These are phyloP conservation scores for Warburgia ugandensis DNA, from an alignment of 164 flowering plant species.

Conservation along the genomic window DNA sequence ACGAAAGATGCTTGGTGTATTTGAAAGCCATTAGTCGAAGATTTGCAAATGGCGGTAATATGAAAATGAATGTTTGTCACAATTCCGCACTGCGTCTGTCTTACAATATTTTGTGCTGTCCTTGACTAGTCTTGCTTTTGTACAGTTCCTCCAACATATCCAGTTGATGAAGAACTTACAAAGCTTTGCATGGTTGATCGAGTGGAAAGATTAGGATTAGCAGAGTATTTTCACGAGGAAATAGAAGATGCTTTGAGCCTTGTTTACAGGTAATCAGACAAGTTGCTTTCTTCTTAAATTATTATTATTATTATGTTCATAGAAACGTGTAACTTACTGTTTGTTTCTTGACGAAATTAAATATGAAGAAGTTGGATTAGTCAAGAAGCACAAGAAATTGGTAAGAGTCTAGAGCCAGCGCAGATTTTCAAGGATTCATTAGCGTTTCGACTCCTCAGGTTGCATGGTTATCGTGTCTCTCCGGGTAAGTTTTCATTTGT, in stretches of 20 bases:
- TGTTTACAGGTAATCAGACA: not conserved
- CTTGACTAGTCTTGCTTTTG: too few relatives aligned
- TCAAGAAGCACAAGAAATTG: not conserved
- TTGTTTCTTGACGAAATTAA: constrained; percentile 4
- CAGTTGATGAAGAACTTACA: too few relatives aligned
- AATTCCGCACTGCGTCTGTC: not conserved
- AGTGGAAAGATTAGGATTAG: too few relatives aligned
- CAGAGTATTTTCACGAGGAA: too few relatives aligned
- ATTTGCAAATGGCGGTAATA: constrained; percentile 26
- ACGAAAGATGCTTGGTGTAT: constrained; percentile 18
- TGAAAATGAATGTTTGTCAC: not conserved
- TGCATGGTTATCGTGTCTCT: constrained; percentile 8
- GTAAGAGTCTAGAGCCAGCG: not conserved
- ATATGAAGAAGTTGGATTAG: too few relatives aligned
- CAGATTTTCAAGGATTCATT: constrained; percentile 7
- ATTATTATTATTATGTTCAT: too few relatives aligned
- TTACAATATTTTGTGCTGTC: too few relatives aligned
- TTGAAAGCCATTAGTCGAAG: constrained; percentile 24
- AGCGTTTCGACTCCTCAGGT: constrained; percentile 6
- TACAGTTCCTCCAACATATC: too few relatives aligned
- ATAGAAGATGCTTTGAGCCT: too few relatives aligned
- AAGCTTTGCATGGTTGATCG: too few relatives aligned
- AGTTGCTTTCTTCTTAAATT: not conserved
- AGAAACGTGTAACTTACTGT: too few relatives aligned
- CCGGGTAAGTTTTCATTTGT: constrained; percentile 4